Base-by-base conservation (phyloP, 2,329 filamentous ascomycete genomes). In the Phoma sp. region DNA sequence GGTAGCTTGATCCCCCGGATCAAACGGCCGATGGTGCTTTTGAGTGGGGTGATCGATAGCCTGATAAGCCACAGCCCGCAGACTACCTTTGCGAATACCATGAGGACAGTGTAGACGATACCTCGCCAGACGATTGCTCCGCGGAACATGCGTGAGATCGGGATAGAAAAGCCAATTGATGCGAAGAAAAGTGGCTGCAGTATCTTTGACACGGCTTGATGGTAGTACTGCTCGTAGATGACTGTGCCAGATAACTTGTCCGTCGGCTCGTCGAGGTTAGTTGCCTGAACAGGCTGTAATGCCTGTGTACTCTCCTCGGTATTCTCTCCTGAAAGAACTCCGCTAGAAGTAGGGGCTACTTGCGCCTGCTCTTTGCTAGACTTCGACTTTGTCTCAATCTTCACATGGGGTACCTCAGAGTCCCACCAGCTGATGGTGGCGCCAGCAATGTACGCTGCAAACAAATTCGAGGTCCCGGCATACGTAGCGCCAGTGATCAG, bases 151-250 rank as follows among this genome's bases (percentile, higher is more conserved):
- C 84, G 76, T 0, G 82, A 84, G 27, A 94, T 88, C 0, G 90
- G 90, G 1, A 95, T 89, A 0, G 90, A 88, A 68, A 94, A 93
- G 0, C 90, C 90, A 32, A 94, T 88, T 0, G 83, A 85, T 2
- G 82, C 89, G 65, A 93, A 93, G 74, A 93, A 92, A 53, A 91
- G 82, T 0, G 90, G 89, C 44, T 85, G 85, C 0, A 93, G 71
- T 0, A 92, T 77, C 8, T 77, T 77, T 2, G 83, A 69, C 0
- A 82, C 74, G 0, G 78, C 70, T 21, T 75, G 68, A 8, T 74
- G 68, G 63, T 80, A 84, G 64, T 81, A 83, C n/a, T 61, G 68
- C 27, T 79, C 70, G 55, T 81, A 85, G 6, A 82, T 68, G 29
- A 60, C 63, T 1, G 61, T 29, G 3, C 72, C 70, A 31, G 61